Base-by-base conservation (phyloP, 805 yeast species). In the Yarrowia sp. region DNA sequence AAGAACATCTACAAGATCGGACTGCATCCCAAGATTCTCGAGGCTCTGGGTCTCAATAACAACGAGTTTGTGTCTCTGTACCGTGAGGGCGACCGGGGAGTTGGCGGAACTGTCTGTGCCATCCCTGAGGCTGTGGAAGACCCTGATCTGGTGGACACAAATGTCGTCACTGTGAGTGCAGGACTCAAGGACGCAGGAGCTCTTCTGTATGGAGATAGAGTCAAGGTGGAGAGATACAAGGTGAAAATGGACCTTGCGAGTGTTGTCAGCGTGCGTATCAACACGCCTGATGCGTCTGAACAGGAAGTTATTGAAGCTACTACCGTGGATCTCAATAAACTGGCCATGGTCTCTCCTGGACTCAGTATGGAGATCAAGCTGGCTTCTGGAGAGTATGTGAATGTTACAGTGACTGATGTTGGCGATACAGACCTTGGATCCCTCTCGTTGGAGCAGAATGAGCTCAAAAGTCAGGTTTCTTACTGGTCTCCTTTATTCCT, bases 371-470 rank as follows among this genome's bases (percentile, higher is more conserved):
- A 87, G 22, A 41, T 45, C 38, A 65, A 49, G 22, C 26, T 9
- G 35, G 79, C 93, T 0, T 74, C 50, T 14, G 64, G 49, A 9
- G 48, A 61, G 45, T 45, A 36, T n/a, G 43, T 40, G 5, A 35
- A 16, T 12, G 40, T 90, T 9, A 71, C 89, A 0, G 84, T 85
- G 74, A 88, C 92, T 0, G 89, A 77, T n/a, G 75, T 74, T 42
- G 79, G 77, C 0, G 68, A 80, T 14, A 77, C 85, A 0, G 84
- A 82, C 53, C 67, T 86, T 26, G 73, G 79, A 1, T 77, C 76
- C 2, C 74, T 85, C 56, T 70, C 77, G 1, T 67, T 86, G 3
- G 71, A 74, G 1, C 79, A 76, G 1, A 67, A 71, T 4, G 69
- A 58, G 1, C 53, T 49, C 5, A 70, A 69, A 3, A 63, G 16